Evolutionary conservation across 495 filamentous ascomycete species (phyloP).

Genomic region (Pseudotulostoma volvatum): DNA sequence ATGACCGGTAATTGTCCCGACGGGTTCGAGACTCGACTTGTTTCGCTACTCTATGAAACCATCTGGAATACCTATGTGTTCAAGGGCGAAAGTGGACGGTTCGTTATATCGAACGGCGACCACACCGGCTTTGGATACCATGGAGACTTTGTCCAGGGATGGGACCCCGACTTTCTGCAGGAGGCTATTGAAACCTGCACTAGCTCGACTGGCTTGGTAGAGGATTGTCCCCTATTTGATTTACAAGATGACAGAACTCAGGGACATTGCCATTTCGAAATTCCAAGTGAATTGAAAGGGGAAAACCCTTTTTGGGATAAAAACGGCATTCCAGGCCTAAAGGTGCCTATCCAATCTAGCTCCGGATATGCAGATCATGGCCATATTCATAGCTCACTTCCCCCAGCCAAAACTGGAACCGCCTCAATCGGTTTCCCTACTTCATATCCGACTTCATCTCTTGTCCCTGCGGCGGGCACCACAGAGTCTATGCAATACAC

Average conservation of each 20-base stretch:
- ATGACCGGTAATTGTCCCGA: constrained; percentile 62
- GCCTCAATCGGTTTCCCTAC: constrained; percentile 6
- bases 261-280: constrained; percentile 26
- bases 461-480: constrained; percentile 2
- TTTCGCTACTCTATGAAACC: constrained; percentile 71
- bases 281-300: constrained; percentile 24
- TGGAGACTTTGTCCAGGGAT: constrained; percentile 72
- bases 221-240: constrained; percentile 43
- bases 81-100: constrained; percentile 46
- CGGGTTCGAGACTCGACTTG: constrained; percentile 50
- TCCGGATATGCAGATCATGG: constrained; percentile 30
- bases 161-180: constrained; percentile 40
- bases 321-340: constrained; percentile 36
- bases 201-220: constrained; percentile 33
- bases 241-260: constrained; percentile 29
- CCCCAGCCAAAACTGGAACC: constrained; percentile 1
- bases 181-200: constrained; percentile 32
- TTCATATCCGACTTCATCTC: constrained; percentile 4
- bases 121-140: constrained; percentile 69
- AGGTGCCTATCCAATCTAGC: constrained; percentile 33
- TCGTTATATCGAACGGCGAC: constrained; percentile 74
- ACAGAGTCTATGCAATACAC: neutral
- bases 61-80: constrained; percentile 70
- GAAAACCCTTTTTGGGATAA: constrained; percentile 22
- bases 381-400: constrained; percentile 3